phyloP scores from a whole-genome alignment of 257 asterid genomes.

The Parsonsia alboflavescens region DNA sequence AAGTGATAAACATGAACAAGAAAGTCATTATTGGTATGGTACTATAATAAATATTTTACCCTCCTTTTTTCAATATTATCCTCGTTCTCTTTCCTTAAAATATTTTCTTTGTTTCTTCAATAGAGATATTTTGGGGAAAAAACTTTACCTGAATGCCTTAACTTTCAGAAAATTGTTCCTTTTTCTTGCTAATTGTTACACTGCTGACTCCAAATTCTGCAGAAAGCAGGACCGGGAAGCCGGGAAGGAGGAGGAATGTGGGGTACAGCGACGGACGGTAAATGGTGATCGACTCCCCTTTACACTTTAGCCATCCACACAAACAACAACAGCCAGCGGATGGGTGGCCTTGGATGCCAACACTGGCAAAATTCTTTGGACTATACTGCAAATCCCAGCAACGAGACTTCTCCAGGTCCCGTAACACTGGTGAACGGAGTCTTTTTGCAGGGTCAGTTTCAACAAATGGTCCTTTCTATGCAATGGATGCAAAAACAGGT shows the following conservation, averaged over 20 bases:
- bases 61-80: too few relatives aligned
- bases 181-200: neutral
- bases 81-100: too few relatives aligned
- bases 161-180: too few relatives aligned
- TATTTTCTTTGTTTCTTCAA: too few relatives aligned
- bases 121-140: too few relatives aligned
- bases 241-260: conserved; percentile 69
- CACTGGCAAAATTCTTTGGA: conserved; percentile 60
- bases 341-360: conserved; percentile 82
- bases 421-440: conserved; percentile 63
- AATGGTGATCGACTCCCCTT: conserved; percentile 40
- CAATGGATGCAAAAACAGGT: conserved; percentile 62
- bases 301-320: conserved; percentile 45
- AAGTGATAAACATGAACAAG: too few relatives aligned
- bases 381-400: conserved; percentile 78
- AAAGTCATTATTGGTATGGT: too few relatives aligned
- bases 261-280: conserved; percentile 76
- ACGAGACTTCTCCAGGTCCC: conserved; percentile 53
- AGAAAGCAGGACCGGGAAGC: conserved; percentile 71
- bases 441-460: conserved; percentile 61
- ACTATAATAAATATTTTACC: too few relatives aligned
- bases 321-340: conserved; percentile 55
- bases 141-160: too few relatives aligned
- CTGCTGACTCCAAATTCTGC: neutral
- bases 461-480: conserved; percentile 65